Evolutionary conservation across 352 stramenopile genomes (phyloP), one percentile per base, ranked within the genome.

Genomic region (Phytophthora citricola): DNA sequence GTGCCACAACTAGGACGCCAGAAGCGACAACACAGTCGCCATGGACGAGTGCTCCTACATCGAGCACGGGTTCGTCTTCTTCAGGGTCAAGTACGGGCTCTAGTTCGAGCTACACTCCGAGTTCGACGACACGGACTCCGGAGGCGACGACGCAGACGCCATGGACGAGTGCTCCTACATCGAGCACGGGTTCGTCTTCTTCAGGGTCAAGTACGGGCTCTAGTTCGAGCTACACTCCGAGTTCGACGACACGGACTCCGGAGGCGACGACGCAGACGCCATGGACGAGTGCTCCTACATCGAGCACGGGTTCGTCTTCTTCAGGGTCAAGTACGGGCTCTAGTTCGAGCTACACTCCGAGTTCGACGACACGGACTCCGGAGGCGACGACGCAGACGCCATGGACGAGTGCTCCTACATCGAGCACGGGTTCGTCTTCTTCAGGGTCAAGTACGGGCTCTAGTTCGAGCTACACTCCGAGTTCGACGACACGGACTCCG

Each of bases 71-170:
- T 22, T 49, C 27, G 26, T 31, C 34, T 22, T 45, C 43, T 27
- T 32, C 22, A 14, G 34, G 12, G 15, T 52, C 38, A 14, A 51
- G 26, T 14, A 26, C 34, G 20, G 58, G 43, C 1, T 47, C 48
- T 14, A 60, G 45, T 2, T 55, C 60, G 1, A 74, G 29, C 10
- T 12, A 34, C 7, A 44, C 47, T 14, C 34, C 59, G 0, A 50
- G 4, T 17, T 45, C 46, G 1, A 62, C 60, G 9, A 51, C 56
- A 2, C 26, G 6, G 15, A 64, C 62, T 10, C 32, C 57, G 1
- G 46, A 47, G 14, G 51, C 58, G 26, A 63, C 58, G 5, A 52
- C 63, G 15, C 50, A 14, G 31, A 45, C 44, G 12, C 15, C 55
- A 17, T 44, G 52, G 31, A 45, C 20, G n/a, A 39, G 32, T 29